These are phyloP conservation scores for Theileria parva DNA, from an alignment of 169 alveolate species.

Conservation along the genomic window DNA sequence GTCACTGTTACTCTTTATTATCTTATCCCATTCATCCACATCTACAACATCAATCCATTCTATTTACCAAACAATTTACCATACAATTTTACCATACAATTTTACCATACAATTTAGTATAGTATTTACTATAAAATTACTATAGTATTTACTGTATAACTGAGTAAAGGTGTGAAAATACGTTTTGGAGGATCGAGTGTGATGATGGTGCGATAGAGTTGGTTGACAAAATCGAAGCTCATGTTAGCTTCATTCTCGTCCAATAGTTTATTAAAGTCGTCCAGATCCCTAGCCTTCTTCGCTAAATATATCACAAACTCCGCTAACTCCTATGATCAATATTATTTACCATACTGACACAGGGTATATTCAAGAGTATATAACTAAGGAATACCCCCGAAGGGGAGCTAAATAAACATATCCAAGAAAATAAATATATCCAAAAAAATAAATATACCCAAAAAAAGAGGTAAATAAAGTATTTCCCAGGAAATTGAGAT, in stretches of 20 bases:
- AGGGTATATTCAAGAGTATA: not conserved
- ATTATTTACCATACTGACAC: not conserved
- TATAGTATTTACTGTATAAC: too few species aligned
- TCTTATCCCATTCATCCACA: constrained; percentile 49
- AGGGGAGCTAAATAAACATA: not conserved
- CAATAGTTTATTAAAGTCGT: constrained; percentile 43
- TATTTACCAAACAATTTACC: too few species aligned
- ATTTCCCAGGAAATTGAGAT: too few species aligned
- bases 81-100: too few species aligned
- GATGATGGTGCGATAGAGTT: constrained; percentile 43
- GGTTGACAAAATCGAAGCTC: constrained; percentile 41
- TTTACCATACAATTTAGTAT: too few species aligned
- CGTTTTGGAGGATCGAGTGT: constrained; percentile 42
- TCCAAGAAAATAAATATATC: not conserved
- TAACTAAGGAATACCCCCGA: not conserved
- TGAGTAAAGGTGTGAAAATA: not conserved
- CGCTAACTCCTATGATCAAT: constrained; percentile 42
- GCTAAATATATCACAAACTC: constrained; percentile 63
- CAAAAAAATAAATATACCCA: not conserved
- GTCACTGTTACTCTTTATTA: constrained; percentile 34
- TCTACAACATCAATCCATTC: not conserved
- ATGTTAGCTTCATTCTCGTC: constrained; percentile 65
- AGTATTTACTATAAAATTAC: too few species aligned
- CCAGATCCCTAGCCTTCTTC: constrained; percentile 30
- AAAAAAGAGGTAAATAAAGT: not conserved